Evolutionary conservation across 345 rosid species (phyloP), one percentile per base, ranked within the genome.

Genomic region (Gossypioides kirkii): DNA sequence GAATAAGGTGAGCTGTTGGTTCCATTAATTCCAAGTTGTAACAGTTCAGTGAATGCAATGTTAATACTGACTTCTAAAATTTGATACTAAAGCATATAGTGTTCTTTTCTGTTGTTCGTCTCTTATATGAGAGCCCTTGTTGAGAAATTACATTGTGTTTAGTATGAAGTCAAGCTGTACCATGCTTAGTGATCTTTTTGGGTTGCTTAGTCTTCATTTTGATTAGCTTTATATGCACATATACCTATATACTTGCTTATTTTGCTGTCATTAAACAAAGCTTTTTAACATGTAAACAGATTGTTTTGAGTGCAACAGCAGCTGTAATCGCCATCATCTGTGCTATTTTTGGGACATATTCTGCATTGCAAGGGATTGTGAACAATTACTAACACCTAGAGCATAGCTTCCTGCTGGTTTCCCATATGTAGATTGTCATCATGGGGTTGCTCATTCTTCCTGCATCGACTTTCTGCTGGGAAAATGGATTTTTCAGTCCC

Each of bases 291-390:
- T 28, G 32, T 55, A 12, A 55, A 50, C 89, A 91, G 97, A 76
- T 85, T 79, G 77, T 84, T 56, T 56, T 83, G 76, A 84, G 96
- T 53, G 32, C 74, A 1, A 56, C 71, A 28, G 66, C 85, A 4
- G 81, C 74, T 68, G 86, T 61, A 36, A 46, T 83, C 52, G 98
- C 97, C 52, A 18, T 84, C 49, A 41, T 81, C 14, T 81, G 89
- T 79, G 91, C 91, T 8, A 49, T 75, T n/a, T 25, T 88, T 46
- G 98, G 97, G 72, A 84, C 97, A 17, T 91, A 86, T 68, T 83
- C 90, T 61, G 70, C 98, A 0, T 54, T 93, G 45, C 73, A 77
- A 18, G 61, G 73, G 72, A 86, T 91, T 42, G 77, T 50, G 18
- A 70, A 77, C 73, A 72, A 62, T 43, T 90, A 77, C 80, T 76